Evolutionary conservation across 495 filamentous ascomycete genomes (phyloP), one percentile per base, ranked within the genome.

Genomic region (Lasiosphaeris hirsuta): DNA sequence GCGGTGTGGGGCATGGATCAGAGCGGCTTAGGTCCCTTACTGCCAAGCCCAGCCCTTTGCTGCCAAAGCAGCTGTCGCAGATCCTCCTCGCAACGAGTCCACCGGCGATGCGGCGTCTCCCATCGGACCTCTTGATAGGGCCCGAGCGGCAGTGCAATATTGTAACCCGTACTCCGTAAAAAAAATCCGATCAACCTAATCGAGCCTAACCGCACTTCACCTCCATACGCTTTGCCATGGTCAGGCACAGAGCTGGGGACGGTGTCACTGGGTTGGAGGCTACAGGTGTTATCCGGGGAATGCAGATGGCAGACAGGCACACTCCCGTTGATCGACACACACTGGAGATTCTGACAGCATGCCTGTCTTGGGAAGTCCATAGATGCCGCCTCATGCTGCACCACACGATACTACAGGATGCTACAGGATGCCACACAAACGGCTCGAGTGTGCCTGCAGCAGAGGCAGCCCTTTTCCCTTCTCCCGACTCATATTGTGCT

Each of bases 1-100:
- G 23, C n/a, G 4, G 46, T 8, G 23, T 49, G 19, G 46, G 5
- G 23, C 5, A 30, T 30, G 23, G 23, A 30, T 30, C 5, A 30
- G 23, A 30, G 23, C 23, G 23, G 23, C 23, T 30, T 30, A 30
- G 23, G 2, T 30, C 23, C 23, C 23, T 30, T 30, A 30, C 5
- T 30, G 23, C 23, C 23, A 30, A 30, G 23, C 23, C 23, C 10
- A 15, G 49, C 49, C 34, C 35, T 40, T 23, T 51, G 35, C 19
- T 40, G 49, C 49, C 49, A 51, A 40, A 39, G 10, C 49, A 35
- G 49, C 35, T 51, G 49, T 51, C 49, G 49, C 49, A 40, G 49
- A 51, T 51, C 49, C 23, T 39, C 17, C 23, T 49, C 46, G 46
- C 46, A n/a, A 49, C 35, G 36, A 51, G 49, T 51, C 49, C 33